Conservation (phyloP, 176 grass and related monocot species). For the Areca catechu region DNA sequence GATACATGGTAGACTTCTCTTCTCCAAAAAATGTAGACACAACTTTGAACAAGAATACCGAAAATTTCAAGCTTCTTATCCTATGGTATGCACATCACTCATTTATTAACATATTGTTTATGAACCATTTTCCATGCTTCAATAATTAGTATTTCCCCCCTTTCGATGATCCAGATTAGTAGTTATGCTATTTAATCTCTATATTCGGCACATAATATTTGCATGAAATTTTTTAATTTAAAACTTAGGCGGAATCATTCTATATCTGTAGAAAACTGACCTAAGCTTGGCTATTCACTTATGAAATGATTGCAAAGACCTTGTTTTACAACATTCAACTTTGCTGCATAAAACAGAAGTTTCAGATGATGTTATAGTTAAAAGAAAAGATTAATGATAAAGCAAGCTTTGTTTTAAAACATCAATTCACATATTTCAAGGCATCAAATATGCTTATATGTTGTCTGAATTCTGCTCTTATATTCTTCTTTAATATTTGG, state of each 20-base stretch:
- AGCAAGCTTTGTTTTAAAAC: too few species aligned
- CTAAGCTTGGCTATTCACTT: too few species aligned
- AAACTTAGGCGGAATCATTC: too few species aligned
- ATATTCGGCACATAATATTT: too few species aligned
- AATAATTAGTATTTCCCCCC: background rate
- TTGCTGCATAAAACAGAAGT: too few species aligned
- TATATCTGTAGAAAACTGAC: too few species aligned
- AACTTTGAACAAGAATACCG: constrained; percentile 52
- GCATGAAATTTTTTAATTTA: too few species aligned
- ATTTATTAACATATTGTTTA: background rate
- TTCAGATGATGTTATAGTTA: too few species aligned
- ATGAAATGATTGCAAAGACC: too few species aligned
- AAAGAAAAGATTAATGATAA: too few species aligned
- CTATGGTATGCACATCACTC: constrained; percentile 27
- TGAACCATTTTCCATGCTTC: background rate
- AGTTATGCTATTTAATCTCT: background rate
- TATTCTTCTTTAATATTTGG: background rate
- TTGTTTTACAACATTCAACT: too few species aligned
- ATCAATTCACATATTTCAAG: too few species aligned
- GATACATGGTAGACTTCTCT: constrained; percentile 39
- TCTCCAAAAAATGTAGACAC: constrained; percentile 25
- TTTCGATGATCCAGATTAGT: background rate
- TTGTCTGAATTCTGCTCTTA: background rate
- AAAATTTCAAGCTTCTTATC: constrained; percentile 47
- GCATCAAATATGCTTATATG: background rate